Conservation (phyloP, 2,329 filamentous ascomycete genomes). For the Fusarium pilosicola region DNA sequence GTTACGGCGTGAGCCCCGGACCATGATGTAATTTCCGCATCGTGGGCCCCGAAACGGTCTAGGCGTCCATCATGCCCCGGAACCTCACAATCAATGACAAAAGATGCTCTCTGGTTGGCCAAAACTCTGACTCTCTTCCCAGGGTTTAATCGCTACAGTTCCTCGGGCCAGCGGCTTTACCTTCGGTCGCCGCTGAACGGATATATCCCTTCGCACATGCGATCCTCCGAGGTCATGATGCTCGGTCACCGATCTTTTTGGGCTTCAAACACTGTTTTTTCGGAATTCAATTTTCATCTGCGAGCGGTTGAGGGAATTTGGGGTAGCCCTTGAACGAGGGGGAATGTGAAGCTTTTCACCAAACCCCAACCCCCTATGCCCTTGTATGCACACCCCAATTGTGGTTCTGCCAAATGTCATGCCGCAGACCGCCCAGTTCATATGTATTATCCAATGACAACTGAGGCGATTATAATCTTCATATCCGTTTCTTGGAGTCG, state of each 20-base stretch:
- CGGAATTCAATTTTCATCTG: slow-evolving; percentile 18
- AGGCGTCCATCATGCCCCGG: slow-evolving; percentile 22
- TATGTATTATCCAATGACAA: slow-evolving; percentile 31
- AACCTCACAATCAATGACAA: slow-evolving; percentile 37
- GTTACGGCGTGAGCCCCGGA: slow-evolving; percentile 36
- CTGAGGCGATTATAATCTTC: slow-evolving; percentile 28
- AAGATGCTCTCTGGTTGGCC: slow-evolving; percentile 30
- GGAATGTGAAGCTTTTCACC: slow-evolving; percentile 29
- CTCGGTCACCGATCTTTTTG: slow-evolving; percentile 42
- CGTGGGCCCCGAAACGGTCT: slow-evolving; percentile 33
- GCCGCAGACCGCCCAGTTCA: slow-evolving; percentile 38
- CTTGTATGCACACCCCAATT: slow-evolving; percentile 18
- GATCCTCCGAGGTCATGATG: slow-evolving; percentile 33
- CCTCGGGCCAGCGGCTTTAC: slow-evolving; percentile 45
- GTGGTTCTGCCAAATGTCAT: slow-evolving; percentile 37
- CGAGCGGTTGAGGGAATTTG: slow-evolving; percentile 28
- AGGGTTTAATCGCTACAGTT: slow-evolving; percentile 10
- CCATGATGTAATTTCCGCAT: slow-evolving; percentile 43
- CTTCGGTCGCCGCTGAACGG: slow-evolving; percentile 41
- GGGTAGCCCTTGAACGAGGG: slow-evolving; percentile 30
- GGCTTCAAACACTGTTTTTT: not conserved
- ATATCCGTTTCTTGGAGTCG: slow-evolving; percentile 15
- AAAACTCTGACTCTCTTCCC: slow-evolving; percentile 26
- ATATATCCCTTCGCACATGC: slow-evolving; percentile 36
- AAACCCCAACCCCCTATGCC: slow-evolving; percentile 22